Base-by-base conservation (phyloP, 73 alveolate species). In the Stentor coeruleus region DNA sequence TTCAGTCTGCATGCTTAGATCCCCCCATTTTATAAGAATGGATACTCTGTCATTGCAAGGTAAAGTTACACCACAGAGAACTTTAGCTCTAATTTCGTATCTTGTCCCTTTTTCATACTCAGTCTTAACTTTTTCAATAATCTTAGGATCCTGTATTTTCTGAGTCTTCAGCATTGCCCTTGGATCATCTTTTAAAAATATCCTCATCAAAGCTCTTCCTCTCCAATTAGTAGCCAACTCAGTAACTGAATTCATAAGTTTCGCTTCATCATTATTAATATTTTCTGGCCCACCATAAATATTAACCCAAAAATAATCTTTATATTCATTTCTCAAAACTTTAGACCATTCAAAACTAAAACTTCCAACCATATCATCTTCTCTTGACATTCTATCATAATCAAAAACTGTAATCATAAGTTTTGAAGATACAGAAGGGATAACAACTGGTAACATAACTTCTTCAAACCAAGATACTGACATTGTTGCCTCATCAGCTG, bases 251-350 rank as follows among this genome's bases (percentile, higher is more conserved):
- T 37, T 75, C 83, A 75, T 75, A 26, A 15, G 72, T 35, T 36
- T 40, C 15, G 72, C 72, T 36, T 31, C 77, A 0, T 37, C 74
- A 36, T 38, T 38, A 75, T 75, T 66, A 38, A 88, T 87, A 11
- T 86, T 92, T 2, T 81, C 42, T 59, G 92, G 95, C 41, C 98
- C 88, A 1, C 99, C 99, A 91, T 95, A 95, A 0, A 95, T 40
- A 84, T 95, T 93, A 58, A 75, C 35, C 95, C 97, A 91, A 15
- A 20, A 15, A 0, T 0, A 0, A 28, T 75, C 35, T 1, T 33
- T 37, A 36, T 20, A 31, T 15, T 38, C 20, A 20, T 39, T 66
- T 11, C 38, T 38, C 3, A 37, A 20, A 35, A 75, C 38, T 37
- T 20, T 40, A 1, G n/a, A 0, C 59, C 59, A 75, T 1, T 15